Evolutionary conservation across 1,284 basidiomycete species (phyloP).

Genomic region (Rhodotorula sp.): DNA sequence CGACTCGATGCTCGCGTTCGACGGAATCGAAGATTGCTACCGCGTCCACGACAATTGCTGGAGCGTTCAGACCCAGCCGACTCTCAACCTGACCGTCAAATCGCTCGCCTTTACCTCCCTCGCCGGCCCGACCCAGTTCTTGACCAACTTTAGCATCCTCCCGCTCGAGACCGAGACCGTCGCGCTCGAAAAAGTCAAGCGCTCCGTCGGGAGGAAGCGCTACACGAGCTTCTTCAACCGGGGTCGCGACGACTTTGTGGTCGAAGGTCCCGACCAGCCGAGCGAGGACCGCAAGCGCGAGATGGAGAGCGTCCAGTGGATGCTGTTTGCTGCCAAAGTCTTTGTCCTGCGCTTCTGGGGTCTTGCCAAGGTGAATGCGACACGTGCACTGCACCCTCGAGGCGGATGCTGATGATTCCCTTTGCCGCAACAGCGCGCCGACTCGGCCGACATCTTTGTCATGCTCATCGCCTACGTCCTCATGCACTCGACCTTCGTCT

Average conservation of each 20-base stretch:
- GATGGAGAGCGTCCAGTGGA: constrained; percentile 75
- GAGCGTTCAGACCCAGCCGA: constrained; percentile 31
- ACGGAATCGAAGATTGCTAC: constrained; percentile 35
- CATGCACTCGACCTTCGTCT: constrained; percentile 94
- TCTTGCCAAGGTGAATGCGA: constrained; percentile 66
- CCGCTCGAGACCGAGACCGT: constrained; percentile 26
- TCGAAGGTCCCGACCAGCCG: constrained; percentile 18
- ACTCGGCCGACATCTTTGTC: constrained; percentile 91
- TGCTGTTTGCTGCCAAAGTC: constrained; percentile 77
- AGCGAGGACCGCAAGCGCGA: constrained; percentile 55
- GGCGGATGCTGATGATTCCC: neutral
- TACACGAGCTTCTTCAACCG: constrained; percentile 38
- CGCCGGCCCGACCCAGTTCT: constrained; percentile 32
- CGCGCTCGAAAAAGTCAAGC: constrained; percentile 28
- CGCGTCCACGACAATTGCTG: constrained; percentile 26
- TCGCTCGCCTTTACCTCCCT: constrained; percentile 36
- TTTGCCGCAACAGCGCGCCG: constrained; percentile 64
- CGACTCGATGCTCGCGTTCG: constrained; percentile 22
- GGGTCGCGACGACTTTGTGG: constrained; percentile 26
- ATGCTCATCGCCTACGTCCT: constrained; percentile 92
- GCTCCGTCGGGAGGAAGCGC: constrained; percentile 15
- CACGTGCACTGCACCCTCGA: neutral
- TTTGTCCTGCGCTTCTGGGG: constrained; percentile 81
- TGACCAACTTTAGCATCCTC: constrained; percentile 22
- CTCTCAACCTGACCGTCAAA: constrained; percentile 32